phyloP scores from a whole-genome alignment of 768 basidiomycete genomes.

The Leucogyrophana mollusca region DNA sequence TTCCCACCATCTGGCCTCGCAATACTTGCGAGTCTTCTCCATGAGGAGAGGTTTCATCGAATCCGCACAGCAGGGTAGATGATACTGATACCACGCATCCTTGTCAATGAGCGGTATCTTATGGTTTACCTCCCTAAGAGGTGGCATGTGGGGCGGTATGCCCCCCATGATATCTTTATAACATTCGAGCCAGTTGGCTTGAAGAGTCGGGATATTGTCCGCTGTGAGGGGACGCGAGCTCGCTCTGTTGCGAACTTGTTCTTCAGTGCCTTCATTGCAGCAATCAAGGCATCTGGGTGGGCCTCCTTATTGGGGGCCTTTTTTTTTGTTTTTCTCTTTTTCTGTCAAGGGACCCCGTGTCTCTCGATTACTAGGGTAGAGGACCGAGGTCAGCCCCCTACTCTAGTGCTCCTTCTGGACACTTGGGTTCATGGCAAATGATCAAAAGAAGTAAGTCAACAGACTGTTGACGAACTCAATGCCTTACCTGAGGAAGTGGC shows the following conservation, averaged over 20 bases:
- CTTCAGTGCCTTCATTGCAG: too few species aligned
- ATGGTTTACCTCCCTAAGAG: slow-evolving; percentile 6
- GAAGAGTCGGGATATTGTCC: too few species aligned
- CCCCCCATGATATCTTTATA: neutral
- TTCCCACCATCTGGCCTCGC: neutral
- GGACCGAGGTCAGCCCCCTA: too few species aligned
- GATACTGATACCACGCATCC: neutral
- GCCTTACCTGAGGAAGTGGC: neutral
- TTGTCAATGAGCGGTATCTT: neutral
- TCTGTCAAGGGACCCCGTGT: too few species aligned
- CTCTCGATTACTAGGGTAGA: too few species aligned
- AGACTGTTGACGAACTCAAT: slow-evolving; percentile 1
- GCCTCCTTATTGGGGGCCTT: too few species aligned
- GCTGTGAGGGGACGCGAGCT: too few species aligned
- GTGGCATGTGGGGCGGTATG: neutral
- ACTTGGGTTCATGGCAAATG: neutral
- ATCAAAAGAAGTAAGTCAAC: neutral
- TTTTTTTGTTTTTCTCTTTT: too few species aligned
- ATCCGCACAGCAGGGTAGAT: neutral
- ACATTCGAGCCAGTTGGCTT: too few species aligned
- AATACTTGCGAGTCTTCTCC: neutral
- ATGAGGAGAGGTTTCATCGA: neutral
- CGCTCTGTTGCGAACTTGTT: too few species aligned
- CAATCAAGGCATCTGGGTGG: too few species aligned
- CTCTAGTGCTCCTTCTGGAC: slow-evolving; percentile 1